Conservation (phyloP, 139 green algal genomes). For the Coelastrella sp. region DNA sequence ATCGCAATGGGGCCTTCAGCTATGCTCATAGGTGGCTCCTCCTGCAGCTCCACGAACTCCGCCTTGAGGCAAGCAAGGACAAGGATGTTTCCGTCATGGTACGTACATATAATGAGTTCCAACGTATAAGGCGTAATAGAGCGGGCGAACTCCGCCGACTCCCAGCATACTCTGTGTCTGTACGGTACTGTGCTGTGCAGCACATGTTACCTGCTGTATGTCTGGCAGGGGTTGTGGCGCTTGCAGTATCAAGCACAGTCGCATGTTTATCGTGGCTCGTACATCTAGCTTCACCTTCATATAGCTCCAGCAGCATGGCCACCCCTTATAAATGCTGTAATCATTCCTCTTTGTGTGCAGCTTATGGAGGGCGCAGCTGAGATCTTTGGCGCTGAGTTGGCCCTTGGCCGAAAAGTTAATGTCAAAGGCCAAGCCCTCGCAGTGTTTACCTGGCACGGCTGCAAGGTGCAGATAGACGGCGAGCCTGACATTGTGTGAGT, state of each 20-base stretch:
- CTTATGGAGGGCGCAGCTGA: conserved; percentile 80
- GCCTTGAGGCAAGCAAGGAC: conserved; percentile 39
- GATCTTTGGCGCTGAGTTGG: conserved; percentile 91
- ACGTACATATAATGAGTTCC: too few relatives aligned
- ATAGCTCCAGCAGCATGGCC: not conserved
- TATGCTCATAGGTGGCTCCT: too few relatives aligned
- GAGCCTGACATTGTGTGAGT: conserved; percentile 69
- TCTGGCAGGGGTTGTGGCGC: not conserved
- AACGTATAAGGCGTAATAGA: too few relatives aligned
- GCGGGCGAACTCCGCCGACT: too few relatives aligned
- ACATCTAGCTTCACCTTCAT: too few relatives aligned
- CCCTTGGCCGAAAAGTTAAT: conserved; percentile 63
- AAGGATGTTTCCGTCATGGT: conserved; percentile 47
- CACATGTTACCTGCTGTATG: too few relatives aligned
- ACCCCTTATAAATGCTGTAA: not conserved
- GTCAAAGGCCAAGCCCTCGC: conserved; percentile 82
- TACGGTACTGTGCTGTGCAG: not conserved
- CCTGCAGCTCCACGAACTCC: conserved; percentile 47
- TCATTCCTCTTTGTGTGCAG: conserved; percentile 55
- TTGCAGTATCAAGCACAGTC: not conserved
- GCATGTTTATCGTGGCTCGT: too few relatives aligned
- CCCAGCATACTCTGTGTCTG: not conserved
- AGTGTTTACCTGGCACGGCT: conserved; percentile 89
- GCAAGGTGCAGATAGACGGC: conserved; percentile 70
- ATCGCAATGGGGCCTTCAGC: too few relatives aligned